Base-by-base conservation (phyloP, 768 basidiomycete species). In the Mrakia hoshinonis region DNA sequence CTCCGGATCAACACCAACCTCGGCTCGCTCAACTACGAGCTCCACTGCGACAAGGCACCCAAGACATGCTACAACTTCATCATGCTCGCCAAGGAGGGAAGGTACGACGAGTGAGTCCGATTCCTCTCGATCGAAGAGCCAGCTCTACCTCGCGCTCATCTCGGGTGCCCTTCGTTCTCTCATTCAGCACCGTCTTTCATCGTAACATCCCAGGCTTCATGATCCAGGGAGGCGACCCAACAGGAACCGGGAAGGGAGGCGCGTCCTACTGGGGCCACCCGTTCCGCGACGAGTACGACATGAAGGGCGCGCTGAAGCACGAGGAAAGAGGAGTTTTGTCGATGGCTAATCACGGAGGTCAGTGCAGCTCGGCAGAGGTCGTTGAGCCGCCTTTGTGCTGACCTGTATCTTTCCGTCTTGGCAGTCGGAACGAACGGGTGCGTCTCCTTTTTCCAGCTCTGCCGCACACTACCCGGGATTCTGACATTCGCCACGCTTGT, bases 31-130 rank as follows among this genome's bases (percentile, higher is more conserved):
- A 72, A 92, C 87, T 76, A 82, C 88, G 76, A 96, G 91, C 77
- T 80, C 36, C 79, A 79, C 67, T 93, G 91, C 77, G 92, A 94
- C 80, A 92, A 92, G 91, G 96, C 95, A 12, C 96, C 96, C 0
- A 94, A 96, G 81, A 97, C 96, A 1, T 97, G 94, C 76, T 99
- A 99, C 79, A 99, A 99, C 79, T 99, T 97, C 80, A 81, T 99
- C 36, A 91, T 91, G 88, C 85, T 99, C 10, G 94, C 96, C 0
- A 85, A 87, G 73, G 83, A 87, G 29, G 92, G 93, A 11, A 93
- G 94, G 76, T 99, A 97, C 76, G 87, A 97, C 74, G 82, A 91
- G 92, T 92, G 73, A 65, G 82, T 74, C 38, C 20, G 11, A 18
- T 51, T 51, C 15, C 31, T 15, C 43, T 3, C 15, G n/a, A 36